A percentile compares a stretch with the other conserved stretches of the same genome.
Conservation (phyloP, 176 grass and related monocot species). For the Ensete ventricosum region DNA sequence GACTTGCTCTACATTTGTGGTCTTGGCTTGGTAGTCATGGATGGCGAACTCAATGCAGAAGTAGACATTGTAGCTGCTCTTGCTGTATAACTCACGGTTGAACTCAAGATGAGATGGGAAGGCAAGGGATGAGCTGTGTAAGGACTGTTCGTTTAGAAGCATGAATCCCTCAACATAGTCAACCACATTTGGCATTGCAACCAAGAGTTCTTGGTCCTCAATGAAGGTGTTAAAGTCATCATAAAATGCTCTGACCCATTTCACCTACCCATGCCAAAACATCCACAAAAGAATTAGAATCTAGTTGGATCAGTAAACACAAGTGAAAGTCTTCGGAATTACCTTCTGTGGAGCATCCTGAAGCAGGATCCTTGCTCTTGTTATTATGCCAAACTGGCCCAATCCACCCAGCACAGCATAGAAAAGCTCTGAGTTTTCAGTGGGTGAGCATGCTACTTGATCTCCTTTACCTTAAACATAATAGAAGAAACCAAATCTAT, state of each 20-base stretch:
- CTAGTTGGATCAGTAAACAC: not conserved
- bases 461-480: slow-evolving; percentile 48
- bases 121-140: slow-evolving; percentile 61
- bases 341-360: slow-evolving; percentile 85
- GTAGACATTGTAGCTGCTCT: slow-evolving; percentile 48
- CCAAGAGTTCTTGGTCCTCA: slow-evolving; percentile 67
- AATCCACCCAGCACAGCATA: slow-evolving; percentile 74
- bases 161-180: slow-evolving; percentile 92
- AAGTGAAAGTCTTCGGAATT: not conserved
- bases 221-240: slow-evolving; percentile 73
- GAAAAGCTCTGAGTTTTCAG: slow-evolving; percentile 60
- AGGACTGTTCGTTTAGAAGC: slow-evolving; percentile 59
- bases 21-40: slow-evolving; percentile 26
- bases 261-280: slow-evolving; percentile 36
- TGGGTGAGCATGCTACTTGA: slow-evolving; percentile 60
- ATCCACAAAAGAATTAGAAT: not conserved
- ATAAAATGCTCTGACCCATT: slow-evolving; percentile 88
- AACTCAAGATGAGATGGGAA: slow-evolving; percentile 64
- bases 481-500: slow-evolving; percentile 32
- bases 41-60: slow-evolving; percentile 82
- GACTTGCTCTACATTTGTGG: slow-evolving; percentile 27
- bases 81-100: slow-evolving; percentile 50
- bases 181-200: slow-evolving; percentile 59
- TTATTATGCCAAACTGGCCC: slow-evolving; percentile 96
- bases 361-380: slow-evolving; percentile 75